These are phyloP conservation scores for Prosopis cineraria DNA, from an alignment of 306 rosid genomes.

Conservation along the genomic window DNA sequence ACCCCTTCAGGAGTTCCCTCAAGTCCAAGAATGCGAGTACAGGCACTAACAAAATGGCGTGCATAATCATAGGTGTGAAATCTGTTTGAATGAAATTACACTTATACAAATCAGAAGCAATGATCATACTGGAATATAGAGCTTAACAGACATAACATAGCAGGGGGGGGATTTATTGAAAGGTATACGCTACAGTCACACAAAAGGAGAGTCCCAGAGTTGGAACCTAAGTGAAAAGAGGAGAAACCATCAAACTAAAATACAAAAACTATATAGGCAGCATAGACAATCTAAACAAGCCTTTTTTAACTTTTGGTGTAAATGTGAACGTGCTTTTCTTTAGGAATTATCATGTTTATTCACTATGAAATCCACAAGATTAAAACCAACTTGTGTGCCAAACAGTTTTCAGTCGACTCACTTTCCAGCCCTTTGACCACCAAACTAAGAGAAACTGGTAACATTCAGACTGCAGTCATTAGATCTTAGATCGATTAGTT, in stretches of 20 bases:
- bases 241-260: constrained; percentile 21
- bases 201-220: neutral
- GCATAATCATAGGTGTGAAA: constrained; percentile 94
- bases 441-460: neutral
- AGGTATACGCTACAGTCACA: neutral
- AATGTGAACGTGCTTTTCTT: neutral
- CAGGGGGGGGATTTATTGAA: neutral
- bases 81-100: constrained; percentile 47
- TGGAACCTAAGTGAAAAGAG: neutral
- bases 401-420: constrained; percentile 13
- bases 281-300: neutral
- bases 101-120: constrained; percentile 31
- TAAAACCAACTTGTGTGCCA: constrained; percentile 5
- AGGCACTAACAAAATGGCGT: constrained; percentile 89
- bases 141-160: neutral
- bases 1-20: constrained; percentile 95
- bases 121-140: constrained; percentile 20
- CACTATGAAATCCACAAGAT: constrained; percentile 10
- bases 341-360: neutral
- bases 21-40: constrained; percentile 88
- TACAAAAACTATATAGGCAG: neutral
- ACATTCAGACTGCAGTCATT: constrained; percentile 1
- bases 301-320: neutral
- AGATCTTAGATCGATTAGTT: neutral
- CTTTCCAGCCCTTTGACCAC: neutral